phyloP scores from a whole-genome alignment of 2,329 filamentous ascomycete genomes.

The Xylariaceae sp. region DNA sequence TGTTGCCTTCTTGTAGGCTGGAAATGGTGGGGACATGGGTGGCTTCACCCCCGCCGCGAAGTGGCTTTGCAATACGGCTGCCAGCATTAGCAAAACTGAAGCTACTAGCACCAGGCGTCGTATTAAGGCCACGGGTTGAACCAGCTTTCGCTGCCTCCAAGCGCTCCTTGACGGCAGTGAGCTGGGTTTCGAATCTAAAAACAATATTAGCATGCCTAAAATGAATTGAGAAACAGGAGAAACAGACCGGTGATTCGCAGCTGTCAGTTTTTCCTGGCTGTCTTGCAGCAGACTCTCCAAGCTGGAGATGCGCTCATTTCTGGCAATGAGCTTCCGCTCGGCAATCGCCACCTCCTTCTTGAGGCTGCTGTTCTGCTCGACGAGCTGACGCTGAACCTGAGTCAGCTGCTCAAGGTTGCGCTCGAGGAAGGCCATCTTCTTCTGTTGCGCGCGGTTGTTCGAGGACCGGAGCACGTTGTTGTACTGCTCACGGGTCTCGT shows the following conservation, averaged over 20 bases:
- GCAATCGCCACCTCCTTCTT: conserved; percentile 99
- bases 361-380: conserved; percentile 92
- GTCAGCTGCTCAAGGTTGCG: conserved; percentile 97
- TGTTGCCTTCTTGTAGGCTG: conserved; percentile 51
- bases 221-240: conserved; percentile 8
- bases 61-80: conserved; percentile 64
- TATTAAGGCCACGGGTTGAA: conserved; percentile 76
- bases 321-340: conserved; percentile 90
- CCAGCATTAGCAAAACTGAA: conserved; percentile 66
- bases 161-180: conserved; percentile 94
- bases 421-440: conserved; percentile 99
- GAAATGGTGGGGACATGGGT: conserved; percentile 52
- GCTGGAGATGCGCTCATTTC: conserved; percentile 94
- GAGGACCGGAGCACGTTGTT: conserved; percentile 95
- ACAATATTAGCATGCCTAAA: conserved; percentile 27
- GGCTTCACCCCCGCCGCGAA: conserved; percentile 51
- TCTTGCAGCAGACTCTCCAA: conserved; percentile 89
- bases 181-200: conserved; percentile 87
- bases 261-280: conserved; percentile 95
- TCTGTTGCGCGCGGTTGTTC: conserved; percentile 97
- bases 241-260: conserved; percentile 91
- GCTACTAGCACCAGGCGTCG: conserved; percentile 53
- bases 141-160: conserved; percentile 92
- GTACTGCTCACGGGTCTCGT: conserved; percentile 97
- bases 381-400: conserved; percentile 92